Evolutionary conservation across 768 basidiomycete genomes (phyloP), one percentile per base, ranked within the genome.

Genomic region (Kwoniella botswanensis): DNA sequence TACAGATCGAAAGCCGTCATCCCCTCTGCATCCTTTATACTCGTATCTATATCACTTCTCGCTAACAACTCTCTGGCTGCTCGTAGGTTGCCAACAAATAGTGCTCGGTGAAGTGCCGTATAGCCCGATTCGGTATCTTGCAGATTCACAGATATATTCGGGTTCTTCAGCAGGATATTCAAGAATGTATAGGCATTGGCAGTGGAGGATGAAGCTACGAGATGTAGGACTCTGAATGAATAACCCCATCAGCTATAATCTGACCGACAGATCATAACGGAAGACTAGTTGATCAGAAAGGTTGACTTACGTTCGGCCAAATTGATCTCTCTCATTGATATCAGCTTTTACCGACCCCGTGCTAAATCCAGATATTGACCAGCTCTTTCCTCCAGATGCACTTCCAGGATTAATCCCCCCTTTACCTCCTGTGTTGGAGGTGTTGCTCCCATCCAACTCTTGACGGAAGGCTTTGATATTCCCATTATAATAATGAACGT

Each of bases 1-100:
- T 93, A 97, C 43, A 98, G 84, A 79, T 98, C 95, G 71, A 93
- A 93, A 0, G 94, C 90, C 0, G 93, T 93, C 82, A 95, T 91
- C 42, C 85, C 96, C 75, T 98, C 96, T 35, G 86, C 78, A 78
- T 98, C 96, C 80, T 93, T 93, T 68, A 92, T 74, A 4, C 87
- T 84, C 0, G 86, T 83, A 80, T 97, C 92, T 24, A 88, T 88
- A 76, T 96, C 93, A 22, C 87, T 77, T 50, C 89, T 88, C 76
- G 90, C 89, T 63, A 97, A 84, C 7, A 98, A 87, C 44, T 94
- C 86, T 57, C 92, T 84, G 3, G 92, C 93, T 63, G 73, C 75
- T 72, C 82, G 66, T 69, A 85, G 72, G 64, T 84, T 93, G 0
- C 92, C 93, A 46, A 86, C 82, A 80, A 94, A 97, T 75, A 95